Evolutionary conservation across 106 monocot genomes (phyloP), one percentile per base, ranked within the genome.

Genomic region (Platanthera guangdongensis): DNA sequence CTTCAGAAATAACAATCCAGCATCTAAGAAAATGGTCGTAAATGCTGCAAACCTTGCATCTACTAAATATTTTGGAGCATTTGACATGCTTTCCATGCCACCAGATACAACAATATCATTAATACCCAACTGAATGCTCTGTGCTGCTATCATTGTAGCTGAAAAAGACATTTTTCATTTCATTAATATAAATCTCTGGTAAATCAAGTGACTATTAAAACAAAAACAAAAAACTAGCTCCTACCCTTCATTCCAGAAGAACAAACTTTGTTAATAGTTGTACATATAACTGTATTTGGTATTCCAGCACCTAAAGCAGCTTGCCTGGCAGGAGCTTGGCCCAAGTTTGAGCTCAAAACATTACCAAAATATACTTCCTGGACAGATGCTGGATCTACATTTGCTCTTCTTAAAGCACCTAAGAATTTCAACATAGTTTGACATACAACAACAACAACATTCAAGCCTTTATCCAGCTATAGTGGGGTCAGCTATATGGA

Each of bases 41-140:
- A 60, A 60, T 60, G 54, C 75, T 10, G 72, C 81, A 28, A 63
- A 99, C 99, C 99, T 99, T 72, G 90, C 92, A 78, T 99, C 90
- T 79, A 88, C 78, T 53, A 99, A 75, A 82, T 99, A 99, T 78
- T 99, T 99, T 25, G 99, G 99, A 52, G 94, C 94, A 92, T 99
- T 99, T 77, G 94, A 99, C 94, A 99, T 94, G 88, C 94, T 99
- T 81, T 99, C 99, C 99, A 99, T 99, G 6, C 99, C 99, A 81
- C 99, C 99, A 72, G 88, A 82, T 51, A 99, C 94, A 65, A 94
- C 90, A 45, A 99, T 77, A 87, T 99, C 94, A 88, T 99, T 94
- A 71, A 88, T 90, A 8, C 99, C 99, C 76, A 99, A 71, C 65
- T 94, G 99, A 72, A 99, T 99, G 18, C 84, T 90, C 82, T 99